These are phyloP conservation scores for Zygotorulaspora danielsina DNA, from an alignment of 805 yeast genomes.

Conservation along the genomic window DNA sequence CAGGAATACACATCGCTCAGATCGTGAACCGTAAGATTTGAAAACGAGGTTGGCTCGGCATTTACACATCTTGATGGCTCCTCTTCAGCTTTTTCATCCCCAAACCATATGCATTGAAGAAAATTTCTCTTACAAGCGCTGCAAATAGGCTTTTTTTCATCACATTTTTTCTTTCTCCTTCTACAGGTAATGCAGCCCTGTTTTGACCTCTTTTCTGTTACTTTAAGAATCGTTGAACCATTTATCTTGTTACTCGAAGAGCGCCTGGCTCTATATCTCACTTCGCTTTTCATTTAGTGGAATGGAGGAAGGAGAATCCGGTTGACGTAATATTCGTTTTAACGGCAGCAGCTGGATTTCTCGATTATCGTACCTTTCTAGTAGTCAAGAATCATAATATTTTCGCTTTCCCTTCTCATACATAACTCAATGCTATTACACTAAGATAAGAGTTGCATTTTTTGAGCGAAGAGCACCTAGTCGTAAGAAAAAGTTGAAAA, in stretches of 20 bases:
- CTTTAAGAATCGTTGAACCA: slow-evolving; percentile 6
- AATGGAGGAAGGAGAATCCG: too few species aligned
- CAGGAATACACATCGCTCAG: background rate
- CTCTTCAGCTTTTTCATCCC: background rate
- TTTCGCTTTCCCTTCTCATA: too few species aligned
- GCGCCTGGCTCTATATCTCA: slow-evolving; percentile 9
- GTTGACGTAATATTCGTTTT: too few species aligned
- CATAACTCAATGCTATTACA: too few species aligned
- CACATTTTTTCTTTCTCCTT: slow-evolving; percentile 71
- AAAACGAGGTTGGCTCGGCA: background rate
- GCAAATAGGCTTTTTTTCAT: slow-evolving; percentile 65
- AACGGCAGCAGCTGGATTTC: too few species aligned
- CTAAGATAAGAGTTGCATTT: too few species aligned
- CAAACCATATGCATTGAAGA: slow-evolving; percentile 68
- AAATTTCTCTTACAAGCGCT: slow-evolving; percentile 62
- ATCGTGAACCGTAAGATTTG: slow-evolving; percentile 8
- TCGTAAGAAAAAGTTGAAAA: too few species aligned
- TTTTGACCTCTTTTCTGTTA: slow-evolving; percentile 48
- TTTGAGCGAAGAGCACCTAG: too few species aligned
- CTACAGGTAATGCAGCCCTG: slow-evolving; percentile 79
- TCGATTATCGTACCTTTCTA: too few species aligned
- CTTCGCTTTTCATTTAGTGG: slow-evolving; percentile 3
- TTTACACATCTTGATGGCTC: background rate
- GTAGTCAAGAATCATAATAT: too few species aligned
- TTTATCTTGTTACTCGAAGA: background rate